Conservation (phyloP, 768 basidiomycete species). For the Trametopsis cervina region DNA sequence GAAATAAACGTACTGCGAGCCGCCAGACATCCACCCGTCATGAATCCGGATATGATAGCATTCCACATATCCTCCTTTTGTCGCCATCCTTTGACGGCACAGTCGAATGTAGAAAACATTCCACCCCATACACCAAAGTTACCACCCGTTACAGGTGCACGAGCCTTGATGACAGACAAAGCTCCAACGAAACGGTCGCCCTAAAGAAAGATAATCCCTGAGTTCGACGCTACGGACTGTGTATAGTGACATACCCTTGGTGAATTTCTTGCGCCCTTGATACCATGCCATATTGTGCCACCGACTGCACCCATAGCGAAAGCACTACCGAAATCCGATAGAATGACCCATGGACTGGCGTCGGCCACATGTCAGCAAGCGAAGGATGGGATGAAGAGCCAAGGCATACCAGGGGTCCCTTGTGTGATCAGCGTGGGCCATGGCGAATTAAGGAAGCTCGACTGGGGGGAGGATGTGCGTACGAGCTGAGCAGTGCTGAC, state of each 20-base stretch:
- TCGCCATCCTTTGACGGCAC: slow-evolving; percentile 92
- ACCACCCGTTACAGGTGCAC: slow-evolving; percentile 96
- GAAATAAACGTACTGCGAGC: slow-evolving; percentile 68
- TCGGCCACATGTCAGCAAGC: background rate
- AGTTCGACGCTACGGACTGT: background rate
- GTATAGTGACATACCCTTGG: slow-evolving; percentile 59
- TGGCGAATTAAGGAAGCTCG: slow-evolving; percentile 23
- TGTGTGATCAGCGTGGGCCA: slow-evolving; percentile 91
- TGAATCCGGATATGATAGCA: slow-evolving; percentile 95
- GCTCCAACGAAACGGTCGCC: slow-evolving; percentile 94
- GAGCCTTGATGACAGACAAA: slow-evolving; percentile 92
- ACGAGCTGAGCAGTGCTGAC: background rate
- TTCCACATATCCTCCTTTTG: slow-evolving; percentile 99
- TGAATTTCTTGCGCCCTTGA: slow-evolving; percentile 96
- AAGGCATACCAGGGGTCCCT: slow-evolving; percentile 78
- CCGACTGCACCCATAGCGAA: slow-evolving; percentile 98
- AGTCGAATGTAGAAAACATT: slow-evolving; percentile 98
- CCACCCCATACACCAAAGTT: slow-evolving; percentile 97
- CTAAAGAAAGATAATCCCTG: slow-evolving; percentile 31
- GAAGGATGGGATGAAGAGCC: background rate
- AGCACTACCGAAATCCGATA: slow-evolving; percentile 97
- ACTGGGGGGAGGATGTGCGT: background rate
- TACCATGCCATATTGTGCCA: slow-evolving; percentile 97
- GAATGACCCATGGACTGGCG: slow-evolving; percentile 91
- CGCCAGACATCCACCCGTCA: slow-evolving; percentile 96